Evolutionary conservation across 1,284 basidiomycete genomes (phyloP).

Genomic region (Ceraceosorus bombacis): DNA sequence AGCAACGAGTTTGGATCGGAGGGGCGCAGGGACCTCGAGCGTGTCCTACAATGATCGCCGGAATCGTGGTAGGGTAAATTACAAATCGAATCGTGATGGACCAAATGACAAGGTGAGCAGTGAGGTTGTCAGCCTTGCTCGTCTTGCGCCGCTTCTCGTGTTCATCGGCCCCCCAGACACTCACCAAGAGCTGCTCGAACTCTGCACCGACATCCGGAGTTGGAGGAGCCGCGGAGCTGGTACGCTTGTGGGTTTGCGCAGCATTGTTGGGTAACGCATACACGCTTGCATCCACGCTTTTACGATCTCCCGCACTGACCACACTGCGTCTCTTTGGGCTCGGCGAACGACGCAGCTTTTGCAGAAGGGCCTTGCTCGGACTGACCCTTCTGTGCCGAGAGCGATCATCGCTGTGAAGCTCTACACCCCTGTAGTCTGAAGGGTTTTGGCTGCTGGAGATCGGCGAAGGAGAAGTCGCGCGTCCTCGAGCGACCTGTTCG

Average conservation of each 20-base stretch:
- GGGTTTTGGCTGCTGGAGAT: too few relatives aligned
- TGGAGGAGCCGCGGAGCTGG: too few relatives aligned
- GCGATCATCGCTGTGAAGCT: too few relatives aligned
- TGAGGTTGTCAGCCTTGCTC: background rate
- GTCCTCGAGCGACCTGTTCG: too few relatives aligned
- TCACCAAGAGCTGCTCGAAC: background rate
- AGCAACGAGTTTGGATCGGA: slow-evolving; percentile 65
- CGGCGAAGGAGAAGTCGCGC: too few relatives aligned
- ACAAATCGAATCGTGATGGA: too few relatives aligned
- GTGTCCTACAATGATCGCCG: background rate
- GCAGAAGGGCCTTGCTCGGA: background rate
- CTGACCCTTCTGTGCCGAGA: background rate
- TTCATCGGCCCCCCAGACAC: background rate
- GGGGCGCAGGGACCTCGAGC: slow-evolving; percentile 63
- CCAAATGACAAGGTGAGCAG: too few relatives aligned
- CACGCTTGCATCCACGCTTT: too few relatives aligned
- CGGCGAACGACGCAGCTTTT: background rate
- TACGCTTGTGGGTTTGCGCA: too few relatives aligned
- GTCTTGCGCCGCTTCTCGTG: background rate
- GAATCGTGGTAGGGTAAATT: background rate
- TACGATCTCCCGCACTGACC: too few relatives aligned
- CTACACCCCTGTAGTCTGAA: too few relatives aligned
- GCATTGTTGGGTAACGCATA: too few relatives aligned
- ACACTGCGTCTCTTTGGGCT: background rate
- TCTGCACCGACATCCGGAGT: background rate